These are phyloP conservation scores for Xerocomus amazonicus DNA, from an alignment of 1,284 basidiomycete species.

Conservation along the genomic window DNA sequence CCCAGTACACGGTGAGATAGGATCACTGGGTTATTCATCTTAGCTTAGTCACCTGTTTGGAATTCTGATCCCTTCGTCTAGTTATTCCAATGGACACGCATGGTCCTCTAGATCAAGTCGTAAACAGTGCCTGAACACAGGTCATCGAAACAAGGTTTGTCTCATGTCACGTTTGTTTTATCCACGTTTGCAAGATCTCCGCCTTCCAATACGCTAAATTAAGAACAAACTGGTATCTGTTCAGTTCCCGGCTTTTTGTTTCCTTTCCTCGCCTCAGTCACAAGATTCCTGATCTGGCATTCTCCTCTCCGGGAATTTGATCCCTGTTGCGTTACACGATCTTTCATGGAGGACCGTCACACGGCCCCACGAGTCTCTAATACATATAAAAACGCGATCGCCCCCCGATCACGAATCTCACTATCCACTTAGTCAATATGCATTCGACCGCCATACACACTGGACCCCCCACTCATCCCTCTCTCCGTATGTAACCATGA, in stretches of 20 bases:
- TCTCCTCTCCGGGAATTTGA: constrained; percentile 15
- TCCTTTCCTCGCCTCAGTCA: constrained; percentile 13
- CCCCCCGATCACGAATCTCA: constrained; percentile 3
- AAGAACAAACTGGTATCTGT: constrained; percentile 15
- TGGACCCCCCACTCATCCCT: constrained; percentile 49
- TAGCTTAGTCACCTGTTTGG: constrained; percentile 13
- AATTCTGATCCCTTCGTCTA: constrained; percentile 1
- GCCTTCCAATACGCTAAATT: constrained; percentile 17
- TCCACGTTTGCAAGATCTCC: constrained; percentile 26
- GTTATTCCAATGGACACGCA: constrained; percentile 15
- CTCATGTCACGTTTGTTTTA: constrained; percentile 33
- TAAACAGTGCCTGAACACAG: constrained; percentile 24
- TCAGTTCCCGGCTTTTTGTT: constrained; percentile 12
- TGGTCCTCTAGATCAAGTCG: constrained; percentile 11
- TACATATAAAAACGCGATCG: constrained; percentile 26
- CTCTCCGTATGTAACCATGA: constrained; percentile 45
- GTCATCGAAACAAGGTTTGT: constrained; percentile 31
- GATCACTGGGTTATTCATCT: constrained; percentile 11
- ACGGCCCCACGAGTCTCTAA: constrained; percentile 11
- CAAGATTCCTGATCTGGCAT: constrained; percentile 21
- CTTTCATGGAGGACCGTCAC: constrained; percentile 14
- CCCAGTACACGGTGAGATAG: constrained; percentile 24
- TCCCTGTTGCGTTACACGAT: constrained; percentile 17
- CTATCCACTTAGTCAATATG: constrained; percentile 8
- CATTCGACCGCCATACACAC: constrained; percentile 16